Conservation (phyloP, 2,329 filamentous ascomycete genomes). For the Neofusicoccum kwambonambiense region DNA sequence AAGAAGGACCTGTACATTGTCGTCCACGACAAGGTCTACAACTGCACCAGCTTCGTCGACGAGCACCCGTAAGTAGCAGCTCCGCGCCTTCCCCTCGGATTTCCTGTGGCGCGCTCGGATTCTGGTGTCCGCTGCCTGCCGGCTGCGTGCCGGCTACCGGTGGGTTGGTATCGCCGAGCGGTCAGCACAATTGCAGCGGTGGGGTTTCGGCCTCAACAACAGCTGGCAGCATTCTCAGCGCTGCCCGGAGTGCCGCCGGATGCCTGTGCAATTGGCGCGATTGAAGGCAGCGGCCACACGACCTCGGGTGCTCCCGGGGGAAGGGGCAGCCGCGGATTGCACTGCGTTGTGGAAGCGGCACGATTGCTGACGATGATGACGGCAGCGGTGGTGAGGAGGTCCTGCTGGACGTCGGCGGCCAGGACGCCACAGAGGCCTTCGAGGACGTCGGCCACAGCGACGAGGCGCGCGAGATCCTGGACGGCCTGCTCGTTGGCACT, state of each 20-base stretch:
- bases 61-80: conserved; percentile 77
- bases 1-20: conserved; percentile 94
- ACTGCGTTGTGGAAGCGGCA: too few relatives aligned
- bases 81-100: too few relatives aligned
- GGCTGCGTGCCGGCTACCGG: too few relatives aligned
- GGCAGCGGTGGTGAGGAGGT: conserved; percentile 95
- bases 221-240: neutral
- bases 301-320: too few relatives aligned
- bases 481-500: conserved; percentile 43
- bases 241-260: neutral
- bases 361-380: conserved; percentile 1
- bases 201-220: neutral
- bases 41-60: conserved; percentile 83
- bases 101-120: too few relatives aligned
- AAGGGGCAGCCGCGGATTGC: too few relatives aligned
- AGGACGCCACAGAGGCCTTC: conserved; percentile 96
- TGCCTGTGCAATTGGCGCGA: neutral
- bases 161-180: neutral
- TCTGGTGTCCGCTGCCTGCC: too few relatives aligned
- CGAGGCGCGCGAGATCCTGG: conserved; percentile 92
- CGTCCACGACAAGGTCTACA: conserved; percentile 96
- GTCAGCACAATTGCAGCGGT: neutral
- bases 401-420: conserved; percentile 89
- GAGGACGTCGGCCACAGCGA: conserved; percentile 99
- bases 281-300: neutral